Evolutionary conservation across 2,329 filamentous ascomycete genomes (phyloP).

Genomic region (Paraphaeosphaeria minitans): DNA sequence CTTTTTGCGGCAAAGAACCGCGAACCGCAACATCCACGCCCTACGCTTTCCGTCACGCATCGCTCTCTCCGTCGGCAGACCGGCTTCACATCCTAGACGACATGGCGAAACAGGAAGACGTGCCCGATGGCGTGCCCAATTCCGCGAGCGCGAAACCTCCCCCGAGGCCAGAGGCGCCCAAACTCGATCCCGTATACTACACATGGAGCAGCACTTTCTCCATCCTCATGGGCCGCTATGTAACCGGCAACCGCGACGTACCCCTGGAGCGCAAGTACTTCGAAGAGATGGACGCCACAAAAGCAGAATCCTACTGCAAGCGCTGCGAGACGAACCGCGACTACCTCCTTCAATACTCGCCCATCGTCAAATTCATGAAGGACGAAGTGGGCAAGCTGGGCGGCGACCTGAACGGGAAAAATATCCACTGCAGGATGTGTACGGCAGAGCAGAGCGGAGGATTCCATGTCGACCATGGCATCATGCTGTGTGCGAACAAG

Average conservation of each 20-base stretch:
- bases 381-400: conserved; percentile 81
- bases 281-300: conserved; percentile 72
- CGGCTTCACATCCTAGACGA: background rate
- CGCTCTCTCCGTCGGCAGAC: background rate
- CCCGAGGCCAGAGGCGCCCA: conserved; percentile 24
- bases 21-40: conserved; percentile 13
- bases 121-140: conserved; percentile 32
- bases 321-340: conserved; percentile 82
- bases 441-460: conserved; percentile 75
- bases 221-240: conserved; percentile 69
- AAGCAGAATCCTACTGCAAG: conserved; percentile 78
- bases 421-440: conserved; percentile 84
- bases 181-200: conserved; percentile 50
- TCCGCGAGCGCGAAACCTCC: conserved; percentile 11
- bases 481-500: conserved; percentile 91
- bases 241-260: conserved; percentile 36
- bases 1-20: conserved; percentile 13
- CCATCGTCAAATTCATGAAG: conserved; percentile 83
- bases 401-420: conserved; percentile 72
- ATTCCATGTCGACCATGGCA: conserved; percentile 85
- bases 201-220: conserved; percentile 85
- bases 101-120: conserved; percentile 36
- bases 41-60: conserved; percentile 6
- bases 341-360: conserved; percentile 82
- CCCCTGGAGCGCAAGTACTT: conserved; percentile 66